Evolutionary conservation across 2,329 filamentous ascomycete species (phyloP).

Genomic region (Monosporascus sp.): DNA sequence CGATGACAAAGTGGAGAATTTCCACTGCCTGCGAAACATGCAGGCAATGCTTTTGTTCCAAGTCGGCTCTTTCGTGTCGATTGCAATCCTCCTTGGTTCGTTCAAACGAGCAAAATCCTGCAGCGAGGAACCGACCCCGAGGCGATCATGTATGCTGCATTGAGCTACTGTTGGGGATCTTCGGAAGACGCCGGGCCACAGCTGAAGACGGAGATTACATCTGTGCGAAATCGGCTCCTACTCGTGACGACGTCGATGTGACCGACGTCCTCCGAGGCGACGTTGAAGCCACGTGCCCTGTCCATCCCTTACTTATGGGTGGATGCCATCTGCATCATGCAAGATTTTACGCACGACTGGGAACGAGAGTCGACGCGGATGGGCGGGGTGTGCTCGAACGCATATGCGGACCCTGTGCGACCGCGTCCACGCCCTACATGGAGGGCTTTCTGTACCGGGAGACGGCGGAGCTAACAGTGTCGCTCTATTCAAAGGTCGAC

Average conservation of each 20-base stretch:
- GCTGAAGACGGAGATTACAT: constrained; percentile 1
- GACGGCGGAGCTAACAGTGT: no score
- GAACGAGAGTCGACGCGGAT: no score
- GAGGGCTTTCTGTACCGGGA: no score
- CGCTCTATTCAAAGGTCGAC: no score
- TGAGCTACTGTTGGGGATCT: constrained; percentile 6
- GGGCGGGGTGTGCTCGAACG: no score
- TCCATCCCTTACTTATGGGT: not conserved
- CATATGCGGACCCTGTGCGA: no score
- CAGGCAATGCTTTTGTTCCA: not conserved
- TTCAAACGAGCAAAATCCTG: not conserved
- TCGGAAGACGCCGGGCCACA: constrained; percentile 2
- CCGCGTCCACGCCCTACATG: no score
- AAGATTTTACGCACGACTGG: not conserved
- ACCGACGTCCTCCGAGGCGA: not conserved
- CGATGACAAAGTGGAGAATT: not conserved
- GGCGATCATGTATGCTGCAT: not conserved
- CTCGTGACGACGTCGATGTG: not conserved
- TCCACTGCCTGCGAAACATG: not conserved
- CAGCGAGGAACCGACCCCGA: not conserved
- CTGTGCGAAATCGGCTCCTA: not conserved
- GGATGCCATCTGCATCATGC: not conserved
- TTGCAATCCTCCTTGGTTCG: not conserved
- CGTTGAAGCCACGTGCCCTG: not conserved
- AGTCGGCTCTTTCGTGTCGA: constrained; percentile 1